Percentiles rank a stretch among this genome's conserved stretches.
Conservation (phyloP, 2,329 filamentous ascomycete genomes). For the Ophiostoma pallidulum region DNA sequence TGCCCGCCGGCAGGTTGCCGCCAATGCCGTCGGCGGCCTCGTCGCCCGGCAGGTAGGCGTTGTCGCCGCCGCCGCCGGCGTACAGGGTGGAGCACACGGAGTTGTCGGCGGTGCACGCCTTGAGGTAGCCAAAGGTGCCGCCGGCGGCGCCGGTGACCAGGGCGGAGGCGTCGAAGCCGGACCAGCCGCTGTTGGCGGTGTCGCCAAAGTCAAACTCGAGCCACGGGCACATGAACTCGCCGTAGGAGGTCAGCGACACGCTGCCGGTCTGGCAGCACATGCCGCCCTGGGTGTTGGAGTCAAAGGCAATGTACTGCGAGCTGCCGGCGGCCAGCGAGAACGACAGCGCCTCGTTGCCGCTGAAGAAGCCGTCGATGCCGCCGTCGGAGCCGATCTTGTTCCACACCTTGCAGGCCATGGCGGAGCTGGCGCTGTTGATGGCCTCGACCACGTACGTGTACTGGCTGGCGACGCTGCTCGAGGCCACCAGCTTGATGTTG, state of each 20-base stretch:
- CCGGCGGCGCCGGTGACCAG: slow-evolving; percentile 32
- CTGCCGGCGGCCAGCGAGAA: slow-evolving; percentile 32
- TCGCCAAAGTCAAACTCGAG: slow-evolving; percentile 41
- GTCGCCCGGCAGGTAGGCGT: slow-evolving; percentile 28
- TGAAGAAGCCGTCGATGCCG: slow-evolving; percentile 39
- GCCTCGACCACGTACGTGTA: slow-evolving; percentile 39
- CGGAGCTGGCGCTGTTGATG: slow-evolving; percentile 23
- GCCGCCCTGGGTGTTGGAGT: slow-evolving; percentile 39
- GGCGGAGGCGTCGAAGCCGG: slow-evolving; percentile 41
- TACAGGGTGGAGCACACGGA: slow-evolving; percentile 25
- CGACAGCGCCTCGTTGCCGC: slow-evolving; percentile 27
- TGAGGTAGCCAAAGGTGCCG: slow-evolving; percentile 29
- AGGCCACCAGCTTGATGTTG: slow-evolving; percentile 39
- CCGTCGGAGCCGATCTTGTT: slow-evolving; percentile 43
- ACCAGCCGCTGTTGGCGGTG: slow-evolving; percentile 37
- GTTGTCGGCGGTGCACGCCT: slow-evolving; percentile 29
- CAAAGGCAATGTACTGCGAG: slow-evolving; percentile 34
- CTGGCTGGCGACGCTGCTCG: slow-evolving; percentile 25
- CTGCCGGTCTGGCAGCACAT: slow-evolving; percentile 32
- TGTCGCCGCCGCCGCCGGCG: slow-evolving; percentile 22
- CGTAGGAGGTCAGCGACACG: slow-evolving; percentile 28
- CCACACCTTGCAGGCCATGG: slow-evolving; percentile 34
- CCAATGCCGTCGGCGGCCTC: slow-evolving; percentile 27
- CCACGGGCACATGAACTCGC: slow-evolving; percentile 38
- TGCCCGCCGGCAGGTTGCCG: slow-evolving; percentile 24